These are phyloP conservation scores for Colletotrichum tofieldiae DNA, from an alignment of 2,329 filamentous ascomycete genomes.

Conservation along the genomic window DNA sequence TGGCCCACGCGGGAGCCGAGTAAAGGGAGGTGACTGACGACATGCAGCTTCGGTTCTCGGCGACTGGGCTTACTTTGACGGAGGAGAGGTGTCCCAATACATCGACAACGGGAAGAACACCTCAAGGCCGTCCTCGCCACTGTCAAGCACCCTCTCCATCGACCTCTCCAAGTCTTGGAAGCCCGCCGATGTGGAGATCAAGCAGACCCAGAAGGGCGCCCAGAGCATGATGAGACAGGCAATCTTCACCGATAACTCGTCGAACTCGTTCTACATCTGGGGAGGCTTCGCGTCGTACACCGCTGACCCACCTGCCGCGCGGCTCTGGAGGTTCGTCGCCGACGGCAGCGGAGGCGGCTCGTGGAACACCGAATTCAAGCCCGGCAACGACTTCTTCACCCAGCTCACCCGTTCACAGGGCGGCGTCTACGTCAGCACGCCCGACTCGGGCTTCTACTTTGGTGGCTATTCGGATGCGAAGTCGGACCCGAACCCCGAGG, in stretches of 20 bases:
- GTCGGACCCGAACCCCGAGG: conserved; percentile 23
- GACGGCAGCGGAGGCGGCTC: conserved; percentile 39
- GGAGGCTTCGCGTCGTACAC: conserved; percentile 34
- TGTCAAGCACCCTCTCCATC: conserved; percentile 39
- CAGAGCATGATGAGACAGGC: conserved; percentile 38
- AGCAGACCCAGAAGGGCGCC: conserved; percentile 29
- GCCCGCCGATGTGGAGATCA: conserved; percentile 29
- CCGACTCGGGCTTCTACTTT: conserved; percentile 41
- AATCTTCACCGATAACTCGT: conserved; percentile 29
- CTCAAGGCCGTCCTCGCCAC: conserved; percentile 20
- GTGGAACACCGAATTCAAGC: conserved; percentile 40
- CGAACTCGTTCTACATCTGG: conserved; percentile 43
- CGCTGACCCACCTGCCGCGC: conserved; percentile 11
- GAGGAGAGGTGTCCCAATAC: conserved; percentile 35
- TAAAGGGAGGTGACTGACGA: conserved; percentile 3
- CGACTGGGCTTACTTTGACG: conserved; percentile 39
- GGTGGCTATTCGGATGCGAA: conserved; percentile 32
- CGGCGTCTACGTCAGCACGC: conserved; percentile 34
- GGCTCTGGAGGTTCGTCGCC: conserved; percentile 40
- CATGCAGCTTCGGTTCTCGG: conserved; percentile 29
- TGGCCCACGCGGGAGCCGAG: background rate
- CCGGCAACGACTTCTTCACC: conserved; percentile 29
- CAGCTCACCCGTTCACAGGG: conserved; percentile 28
- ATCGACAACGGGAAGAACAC: conserved; percentile 14
- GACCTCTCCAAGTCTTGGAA: conserved; percentile 43